These are phyloP conservation scores for Monotropa hypopitys DNA, from an alignment of 179 eudicot species.

Conservation along the genomic window DNA sequence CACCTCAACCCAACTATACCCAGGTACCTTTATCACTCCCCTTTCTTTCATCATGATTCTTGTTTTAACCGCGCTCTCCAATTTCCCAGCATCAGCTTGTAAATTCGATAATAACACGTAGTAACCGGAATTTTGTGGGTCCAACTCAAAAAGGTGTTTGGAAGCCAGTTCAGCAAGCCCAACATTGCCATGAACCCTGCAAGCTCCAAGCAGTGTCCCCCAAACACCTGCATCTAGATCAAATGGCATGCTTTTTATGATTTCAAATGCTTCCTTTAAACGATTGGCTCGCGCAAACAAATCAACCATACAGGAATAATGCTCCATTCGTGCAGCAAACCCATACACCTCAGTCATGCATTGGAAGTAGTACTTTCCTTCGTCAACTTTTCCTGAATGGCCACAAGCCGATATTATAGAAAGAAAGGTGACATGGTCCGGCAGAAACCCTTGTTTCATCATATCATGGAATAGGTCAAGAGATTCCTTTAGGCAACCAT, in stretches of 20 bases:
- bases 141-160: constrained; percentile 30
- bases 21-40: constrained; percentile 45
- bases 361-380: constrained; percentile 35
- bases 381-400: constrained; percentile 45
- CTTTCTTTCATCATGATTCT: constrained; percentile 44
- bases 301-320: constrained; percentile 56
- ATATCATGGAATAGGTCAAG: constrained; percentile 33
- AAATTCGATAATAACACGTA: constrained; percentile 50
- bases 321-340: constrained; percentile 41
- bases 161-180: constrained; percentile 46
- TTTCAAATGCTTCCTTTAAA: constrained; percentile 33
- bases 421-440: constrained; percentile 52
- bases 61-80: constrained; percentile 22
- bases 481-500: constrained; percentile 33
- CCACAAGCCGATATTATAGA: constrained; percentile 54
- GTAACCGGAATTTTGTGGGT: constrained; percentile 47
- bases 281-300: constrained; percentile 45
- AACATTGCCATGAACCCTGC: constrained; percentile 36
- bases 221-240: constrained; percentile 47
- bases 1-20: constrained; percentile 75
- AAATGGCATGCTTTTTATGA: constrained; percentile 36
- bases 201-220: constrained; percentile 67
- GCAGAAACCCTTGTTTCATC: constrained; percentile 30
- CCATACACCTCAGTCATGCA: constrained; percentile 31
- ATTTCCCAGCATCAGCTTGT: constrained; percentile 37